Evolutionary conservation across 257 asterid genomes (phyloP), one percentile per base, ranked within the genome.

Genomic region (Knoxia roxburghii): DNA sequence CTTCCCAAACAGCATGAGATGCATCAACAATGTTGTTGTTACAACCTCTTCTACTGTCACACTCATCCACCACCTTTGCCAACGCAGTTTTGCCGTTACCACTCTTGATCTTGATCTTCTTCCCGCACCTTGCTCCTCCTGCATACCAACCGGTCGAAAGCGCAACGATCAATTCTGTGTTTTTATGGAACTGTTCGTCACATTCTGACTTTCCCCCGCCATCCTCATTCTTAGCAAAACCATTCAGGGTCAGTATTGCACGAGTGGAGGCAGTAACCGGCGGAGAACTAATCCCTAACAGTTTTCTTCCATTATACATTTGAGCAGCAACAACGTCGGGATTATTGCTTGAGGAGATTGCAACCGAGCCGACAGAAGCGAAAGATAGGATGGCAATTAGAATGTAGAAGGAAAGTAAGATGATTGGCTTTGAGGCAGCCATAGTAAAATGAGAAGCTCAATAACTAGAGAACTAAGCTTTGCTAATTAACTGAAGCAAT

Each of bases 41-140:
- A 37, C 41, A 37, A 37, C 41, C 41, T 4, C 23, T 32, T 65
- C 59, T 75, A 1, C 78, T 72, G 20, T 82, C 86, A 60, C 90
- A 82, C 71, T 85, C 88, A 26, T 80, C 90, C 41, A 82, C 90
- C 30, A 85, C 86, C 68, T 65, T 78, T 7, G 90, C 87, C 17
- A 53, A 65, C 78, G 76, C 76, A 64, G 79, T 82, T 63, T 78
- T 55, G 27, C 88, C 86, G 24, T 80, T 76, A 18, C 39, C 1
- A 0, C 80, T 80, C 24, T 13, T 61, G 41, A 83, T 78, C 0
- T 52, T 64, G n/a, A 83, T 72, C 70, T 24, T 71, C 56, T 48
- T 45, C 37, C 70, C 70, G 41, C 86, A 81, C 46, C 84, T 57
- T 0, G 79, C 67, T 0, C 76, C 64, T 13, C 76, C 76, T 0